Percentiles rank a stretch among this genome's conserved stretches.
Evolutionary conservation across 768 basidiomycete species (phyloP).

Genomic region (Tylopilus plumbeoviolaceoides): DNA sequence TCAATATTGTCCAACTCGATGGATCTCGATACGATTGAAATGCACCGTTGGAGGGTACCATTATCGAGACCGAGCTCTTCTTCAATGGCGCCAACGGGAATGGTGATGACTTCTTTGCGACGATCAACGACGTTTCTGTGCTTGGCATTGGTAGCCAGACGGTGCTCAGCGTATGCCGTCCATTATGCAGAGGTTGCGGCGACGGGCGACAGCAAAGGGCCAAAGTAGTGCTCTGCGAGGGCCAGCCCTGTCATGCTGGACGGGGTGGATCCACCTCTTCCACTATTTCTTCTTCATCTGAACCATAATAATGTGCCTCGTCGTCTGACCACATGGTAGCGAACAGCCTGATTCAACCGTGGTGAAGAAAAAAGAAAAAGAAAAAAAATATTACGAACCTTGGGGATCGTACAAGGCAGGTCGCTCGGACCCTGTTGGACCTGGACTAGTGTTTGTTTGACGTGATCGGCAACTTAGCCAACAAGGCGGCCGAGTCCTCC

Average conservation of each 20-base stretch:
- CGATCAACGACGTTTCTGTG: not conserved
- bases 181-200: not conserved
- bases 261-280: not conserved
- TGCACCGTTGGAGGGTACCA: slow-evolving; percentile 2
- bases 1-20: not conserved
- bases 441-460: too few species aligned
- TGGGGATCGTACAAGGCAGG: too few species aligned
- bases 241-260: not conserved
- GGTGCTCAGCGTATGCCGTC: slow-evolving; percentile 6
- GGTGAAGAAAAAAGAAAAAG: too few species aligned
- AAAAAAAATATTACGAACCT: too few species aligned
- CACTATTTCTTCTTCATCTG: not conserved
- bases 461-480: too few species aligned
- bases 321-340: not conserved
- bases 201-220: too few species aligned
- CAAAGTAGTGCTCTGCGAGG: too few species aligned
- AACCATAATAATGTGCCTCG: not conserved
- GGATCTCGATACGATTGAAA: not conserved
- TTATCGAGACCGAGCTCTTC: not conserved
- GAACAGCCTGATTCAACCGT: too few species aligned
- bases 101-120: not conserved
- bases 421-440: too few species aligned
- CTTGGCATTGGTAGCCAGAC: not conserved
- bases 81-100: slow-evolving; percentile 2
- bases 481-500: too few species aligned